phyloP scores from a whole-genome alignment of 1,284 basidiomycete species.

The Lentinula novae-zelandiae region DNA sequence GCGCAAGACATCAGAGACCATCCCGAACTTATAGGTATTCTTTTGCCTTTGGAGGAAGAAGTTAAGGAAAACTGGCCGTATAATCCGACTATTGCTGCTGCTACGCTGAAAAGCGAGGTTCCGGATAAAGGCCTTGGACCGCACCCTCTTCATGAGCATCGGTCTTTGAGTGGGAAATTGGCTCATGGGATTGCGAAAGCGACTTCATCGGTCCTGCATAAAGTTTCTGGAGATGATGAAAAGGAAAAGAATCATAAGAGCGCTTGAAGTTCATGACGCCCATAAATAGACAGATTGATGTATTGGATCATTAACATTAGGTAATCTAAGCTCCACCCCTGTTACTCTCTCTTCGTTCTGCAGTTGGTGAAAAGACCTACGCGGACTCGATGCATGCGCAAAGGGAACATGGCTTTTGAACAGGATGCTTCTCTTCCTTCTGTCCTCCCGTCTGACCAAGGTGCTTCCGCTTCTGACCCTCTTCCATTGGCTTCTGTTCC shows the following conservation, averaged over 20 bases:
- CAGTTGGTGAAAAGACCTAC: not conserved
- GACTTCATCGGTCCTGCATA: not conserved
- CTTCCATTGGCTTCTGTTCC: conserved; percentile 13
- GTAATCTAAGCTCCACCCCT: too few relatives aligned
- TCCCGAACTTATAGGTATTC: conserved; percentile 38
- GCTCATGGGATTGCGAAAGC: not conserved
- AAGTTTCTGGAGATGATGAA: not conserved
- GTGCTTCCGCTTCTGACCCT: not conserved
- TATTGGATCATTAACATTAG: too few relatives aligned
- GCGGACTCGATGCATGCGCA: not conserved
- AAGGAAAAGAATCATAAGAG: not conserved
- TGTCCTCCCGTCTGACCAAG: not conserved
- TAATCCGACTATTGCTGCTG: not conserved
- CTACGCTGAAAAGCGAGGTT: not conserved
- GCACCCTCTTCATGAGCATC: not conserved
- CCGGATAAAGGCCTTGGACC: not conserved
- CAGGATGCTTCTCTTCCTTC: not conserved
- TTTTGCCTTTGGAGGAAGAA: conserved; percentile 53
- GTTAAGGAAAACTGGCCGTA: conserved; percentile 41
- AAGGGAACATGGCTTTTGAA: conserved; percentile 1
- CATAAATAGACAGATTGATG: too few relatives aligned
- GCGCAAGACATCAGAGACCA: conserved; percentile 32
- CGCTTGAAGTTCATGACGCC: too few relatives aligned
- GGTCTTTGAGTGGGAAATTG: not conserved
- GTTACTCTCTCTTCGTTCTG: too few relatives aligned